Percentiles rank a stretch among this genome's conserved stretches.
phyloP scores from a whole-genome alignment of 108 stramenopile species.

The Aurantiochytrium sp. region DNA sequence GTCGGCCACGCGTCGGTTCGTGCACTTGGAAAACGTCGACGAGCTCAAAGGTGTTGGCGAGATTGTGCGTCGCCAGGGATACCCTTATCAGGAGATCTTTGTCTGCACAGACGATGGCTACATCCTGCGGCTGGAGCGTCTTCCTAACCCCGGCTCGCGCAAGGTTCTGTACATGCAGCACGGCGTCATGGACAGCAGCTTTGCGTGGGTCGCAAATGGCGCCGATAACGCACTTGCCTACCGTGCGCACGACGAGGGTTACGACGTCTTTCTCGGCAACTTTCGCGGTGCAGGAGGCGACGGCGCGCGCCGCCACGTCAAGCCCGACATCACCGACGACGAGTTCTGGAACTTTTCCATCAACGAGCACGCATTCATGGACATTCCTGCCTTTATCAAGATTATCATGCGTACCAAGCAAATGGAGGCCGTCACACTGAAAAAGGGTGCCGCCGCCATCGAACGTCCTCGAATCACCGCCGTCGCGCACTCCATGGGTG shows the following conservation, averaged over 20 bases:
- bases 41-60: slow-evolving; percentile 1
- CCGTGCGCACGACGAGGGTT: background rate
- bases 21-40: slow-evolving; percentile 11
- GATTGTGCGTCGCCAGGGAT: background rate
- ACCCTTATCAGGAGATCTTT: background rate
- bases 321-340: background rate
- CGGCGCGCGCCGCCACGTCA: background rate
- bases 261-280: slow-evolving; percentile 24
- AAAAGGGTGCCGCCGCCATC: background rate
- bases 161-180: slow-evolving; percentile 13
- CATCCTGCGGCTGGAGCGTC: slow-evolving; percentile 15
- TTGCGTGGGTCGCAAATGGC: slow-evolving; percentile 7
- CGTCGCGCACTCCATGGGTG: slow-evolving; percentile 11
- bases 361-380: slow-evolving; percentile 22
- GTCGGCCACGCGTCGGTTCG: background rate
- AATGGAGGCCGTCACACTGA: background rate
- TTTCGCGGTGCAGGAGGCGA: slow-evolving; percentile 14
- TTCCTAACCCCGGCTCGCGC: background rate
- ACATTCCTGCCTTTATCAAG: background rate
- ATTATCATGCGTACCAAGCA: background rate
- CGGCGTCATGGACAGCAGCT: slow-evolving; percentile 18
- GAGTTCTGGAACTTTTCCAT: slow-evolving; percentile 23
- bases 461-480: background rate
- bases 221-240: background rate
- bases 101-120: slow-evolving; percentile 23